Base-by-base conservation (phyloP, 2,329 filamentous ascomycete species). In the Xylaria polymorpha region DNA sequence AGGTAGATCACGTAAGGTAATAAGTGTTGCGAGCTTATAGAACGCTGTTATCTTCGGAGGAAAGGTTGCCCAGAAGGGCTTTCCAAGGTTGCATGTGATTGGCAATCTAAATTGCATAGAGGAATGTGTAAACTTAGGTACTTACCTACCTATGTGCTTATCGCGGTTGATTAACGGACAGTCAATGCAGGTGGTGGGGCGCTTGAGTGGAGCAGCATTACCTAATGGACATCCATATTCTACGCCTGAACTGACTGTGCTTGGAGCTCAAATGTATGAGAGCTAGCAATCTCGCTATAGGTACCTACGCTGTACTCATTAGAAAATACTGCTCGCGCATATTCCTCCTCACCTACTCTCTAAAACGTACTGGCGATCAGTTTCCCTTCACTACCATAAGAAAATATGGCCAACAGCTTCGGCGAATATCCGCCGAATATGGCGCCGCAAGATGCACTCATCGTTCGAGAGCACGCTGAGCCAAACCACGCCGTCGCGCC, bases 391-490 rank as follows among this genome's bases (percentile, higher is more conserved):
- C 14, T 10, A 22, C 18, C 8, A 10, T 14, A 50, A 18, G 39
- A 10, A 72, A 83, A 68, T 3, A 91, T 91, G 89, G 83, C 87
- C 46, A 84, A 87, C 74, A 44, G 41, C 41, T 88, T 91, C 72
- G 84, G 84, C 72, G 86, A 89, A 61, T 91, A 90, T 73, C 88
- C 89, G 80, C 87, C 89, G 18, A 90, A 91, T 71, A 90, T 91
- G 85, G 84, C 85, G 75, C 87, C 89, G 18, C 85, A 89, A 76
- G 88, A 91, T 76, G 87, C 88, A 53, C 85, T 91, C 53, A 84
- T 90, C 63, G 83, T 89, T 53, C 85, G 89, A 64, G 83, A 88
- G 75, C 79, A 85, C 71, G 83, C 86, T 44, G 82, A 82, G 63
- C 83, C 86, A 41, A 85, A 89, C 69, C 89, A 91, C 75, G 87